Evolutionary conservation across 805 yeast genomes (phyloP), one percentile per base, ranked within the genome.

Genomic region (Metschnikowia henanensis): DNA sequence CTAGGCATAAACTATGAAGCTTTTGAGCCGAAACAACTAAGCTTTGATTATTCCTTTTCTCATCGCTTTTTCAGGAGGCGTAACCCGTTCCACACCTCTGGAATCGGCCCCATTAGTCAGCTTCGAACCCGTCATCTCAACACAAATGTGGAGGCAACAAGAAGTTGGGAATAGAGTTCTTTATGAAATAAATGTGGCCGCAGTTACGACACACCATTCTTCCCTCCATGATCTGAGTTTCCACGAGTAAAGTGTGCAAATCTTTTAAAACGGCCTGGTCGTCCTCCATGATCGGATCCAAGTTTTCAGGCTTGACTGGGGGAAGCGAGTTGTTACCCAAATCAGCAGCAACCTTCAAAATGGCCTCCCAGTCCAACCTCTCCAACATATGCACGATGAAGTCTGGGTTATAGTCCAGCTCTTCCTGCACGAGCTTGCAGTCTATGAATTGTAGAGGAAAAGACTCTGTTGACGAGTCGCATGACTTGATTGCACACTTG

Each of bases 81-180:
- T n/a, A n/a, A n/a, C n/a, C n/a, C n/a, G n/a, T n/a, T n/a, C n/a
- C n/a, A n/a, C n/a, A n/a, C n/a, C n/a, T n/a, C n/a, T n/a, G n/a
- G n/a, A n/a, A n/a, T n/a, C n/a, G n/a, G n/a, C n/a, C n/a, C n/a
- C n/a, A n/a, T n/a, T n/a, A n/a, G n/a, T n/a, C n/a, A n/a, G n/a
- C n/a, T n/a, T n/a, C n/a, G n/a, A n/a, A n/a, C n/a, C n/a, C n/a
- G n/a, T n/a, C n/a, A n/a, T n/a, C 12, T 35, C 29, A 51, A 30
- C 91, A 95, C 54, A 94, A 73, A 61, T 94, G 98, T 6, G 98
- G 98, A 25, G 99, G 98, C 28, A 94, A 76, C 42, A 94, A 69
- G 66, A 94, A 85, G 73, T 92, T 92, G 28, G 99, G 97, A 55
- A 94, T 90, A 39, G 94, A 81, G 72, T 89, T 91, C 66, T 91